phyloP scores from a whole-genome alignment of 1,284 basidiomycete genomes.

The Inonotus obliquus region DNA sequence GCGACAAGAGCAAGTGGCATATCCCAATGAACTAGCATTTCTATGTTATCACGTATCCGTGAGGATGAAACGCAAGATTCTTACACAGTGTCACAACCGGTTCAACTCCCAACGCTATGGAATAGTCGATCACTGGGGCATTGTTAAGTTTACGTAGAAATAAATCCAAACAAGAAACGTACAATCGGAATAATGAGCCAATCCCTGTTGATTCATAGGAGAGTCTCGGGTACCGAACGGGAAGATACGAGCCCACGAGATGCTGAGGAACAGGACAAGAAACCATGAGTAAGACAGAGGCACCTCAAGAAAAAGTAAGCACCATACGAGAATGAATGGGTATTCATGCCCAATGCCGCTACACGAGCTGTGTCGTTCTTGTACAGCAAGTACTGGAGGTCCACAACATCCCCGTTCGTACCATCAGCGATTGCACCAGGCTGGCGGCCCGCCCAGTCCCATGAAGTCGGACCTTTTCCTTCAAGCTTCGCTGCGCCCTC shows the following conservation, averaged over 20 bases:
- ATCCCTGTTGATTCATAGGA: slow-evolving; percentile 39
- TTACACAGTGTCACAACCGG: slow-evolving; percentile 44
- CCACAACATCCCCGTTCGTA: slow-evolving; percentile 33
- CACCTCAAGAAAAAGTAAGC: background rate
- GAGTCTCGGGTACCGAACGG: slow-evolving; percentile 44
- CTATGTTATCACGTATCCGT: background rate
- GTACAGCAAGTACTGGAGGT: slow-evolving; percentile 44
- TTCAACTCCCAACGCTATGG: slow-evolving; percentile 36
- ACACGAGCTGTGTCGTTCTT: slow-evolving; percentile 43
- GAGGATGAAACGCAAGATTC: slow-evolving; percentile 14
- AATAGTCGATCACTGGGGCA: slow-evolving; percentile 41
- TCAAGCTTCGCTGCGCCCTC: slow-evolving; percentile 45
- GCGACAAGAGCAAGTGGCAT: slow-evolving; percentile 40
- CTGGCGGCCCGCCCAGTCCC: slow-evolving; percentile 47
- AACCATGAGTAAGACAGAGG: background rate
- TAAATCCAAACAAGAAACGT: slow-evolving; percentile 15
- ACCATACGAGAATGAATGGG: slow-evolving; percentile 45
- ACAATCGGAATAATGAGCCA: slow-evolving; percentile 46
- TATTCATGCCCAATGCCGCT: slow-evolving; percentile 44
- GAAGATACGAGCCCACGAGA: slow-evolving; percentile 46
- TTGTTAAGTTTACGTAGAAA: background rate
- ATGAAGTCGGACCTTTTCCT: slow-evolving; percentile 43
- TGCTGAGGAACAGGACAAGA: slow-evolving; percentile 24
- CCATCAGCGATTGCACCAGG: slow-evolving; percentile 18
- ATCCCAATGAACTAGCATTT: slow-evolving; percentile 41